Evolutionary conservation across 2,329 filamentous ascomycete species (phyloP), one percentile per base, ranked within the genome.

Genomic region (Trichophyton simii): DNA sequence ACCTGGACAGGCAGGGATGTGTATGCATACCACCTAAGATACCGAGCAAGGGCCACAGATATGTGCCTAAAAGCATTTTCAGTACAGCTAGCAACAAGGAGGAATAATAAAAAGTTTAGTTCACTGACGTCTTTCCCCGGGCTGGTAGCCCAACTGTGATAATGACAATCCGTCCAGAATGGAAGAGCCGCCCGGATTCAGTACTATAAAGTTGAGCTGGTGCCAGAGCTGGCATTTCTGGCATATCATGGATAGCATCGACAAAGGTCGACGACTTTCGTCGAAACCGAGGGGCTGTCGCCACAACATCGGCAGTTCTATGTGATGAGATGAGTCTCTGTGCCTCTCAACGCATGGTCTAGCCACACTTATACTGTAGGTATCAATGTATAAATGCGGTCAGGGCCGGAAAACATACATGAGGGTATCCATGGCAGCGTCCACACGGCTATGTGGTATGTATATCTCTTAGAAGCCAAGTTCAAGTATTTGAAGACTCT

Each of bases 161-260:
- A 68, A 99, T 97, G 57, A 92, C 92, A 72, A 99, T 99, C 62
- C 92, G 86, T 57, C 94, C 94, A 22, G 94, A 96, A 75, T 99
- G 94, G 73, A 99, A 99, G 34, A 99, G 84, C 48, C 94, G 85
- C 57, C 94, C 94, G 57, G 92, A 97, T 82, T 97, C 95, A 60
- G 94, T 99, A 74, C 91, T 96, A 78, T 99, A 99, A 54, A 99
- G 82, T 77, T 99, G 94, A 67, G 94, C 94, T 34, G 94, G 94
- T 3, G 94, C 94, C 83, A 95, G 84, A 68, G 92, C 83, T 62
- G 82, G 80, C 69, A 90, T 90, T 71, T 91, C 87, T 7, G 89
- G 85, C 60, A 95, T 81, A 79, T 97, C 92, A 76, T 97, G 92
- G 69, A 97, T 96, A 66, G 89, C 92, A 80, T 97, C 94, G 69